Evolutionary conservation across 164 flowering plant species (phyloP).

Genomic region (Macadamia integrifolia): DNA sequence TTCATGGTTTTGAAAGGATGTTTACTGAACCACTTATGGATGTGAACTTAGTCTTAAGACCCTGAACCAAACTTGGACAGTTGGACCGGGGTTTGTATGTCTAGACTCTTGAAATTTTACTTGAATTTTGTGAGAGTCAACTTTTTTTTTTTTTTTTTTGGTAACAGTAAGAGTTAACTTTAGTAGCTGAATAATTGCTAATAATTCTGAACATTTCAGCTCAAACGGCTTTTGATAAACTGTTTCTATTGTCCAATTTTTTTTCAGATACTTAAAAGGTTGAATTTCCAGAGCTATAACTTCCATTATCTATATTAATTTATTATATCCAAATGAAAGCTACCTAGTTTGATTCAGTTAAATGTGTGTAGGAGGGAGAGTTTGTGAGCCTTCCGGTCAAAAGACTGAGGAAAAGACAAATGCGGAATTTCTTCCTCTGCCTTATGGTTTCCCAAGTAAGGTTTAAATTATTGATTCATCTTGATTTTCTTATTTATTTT

Average conservation of each 20-base stretch:
- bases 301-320: not conserved
- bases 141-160: not conserved
- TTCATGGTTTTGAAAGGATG: not conserved
- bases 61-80: not conserved
- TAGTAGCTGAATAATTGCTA: not conserved
- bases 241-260: not conserved
- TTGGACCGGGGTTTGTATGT: not conserved
- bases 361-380: conserved; percentile 70
- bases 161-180: not conserved
- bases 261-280: not conserved
- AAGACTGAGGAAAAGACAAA: conserved; percentile 80
- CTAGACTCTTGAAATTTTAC: not conserved
- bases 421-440: conserved; percentile 84
- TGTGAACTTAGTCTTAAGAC: not conserved
- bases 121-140: not conserved
- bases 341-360: not conserved
- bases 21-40: not conserved
- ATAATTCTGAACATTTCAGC: not conserved
- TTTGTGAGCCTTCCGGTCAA: conserved; percentile 67
- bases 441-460: conserved; percentile 97
- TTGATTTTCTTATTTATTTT: not conserved
- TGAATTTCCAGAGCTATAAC: not conserved
- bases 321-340: not conserved
- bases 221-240: not conserved
- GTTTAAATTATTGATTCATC: not conserved